Base-by-base conservation (phyloP, 495 filamentous ascomycete genomes). In the Echria macrotheca region DNA sequence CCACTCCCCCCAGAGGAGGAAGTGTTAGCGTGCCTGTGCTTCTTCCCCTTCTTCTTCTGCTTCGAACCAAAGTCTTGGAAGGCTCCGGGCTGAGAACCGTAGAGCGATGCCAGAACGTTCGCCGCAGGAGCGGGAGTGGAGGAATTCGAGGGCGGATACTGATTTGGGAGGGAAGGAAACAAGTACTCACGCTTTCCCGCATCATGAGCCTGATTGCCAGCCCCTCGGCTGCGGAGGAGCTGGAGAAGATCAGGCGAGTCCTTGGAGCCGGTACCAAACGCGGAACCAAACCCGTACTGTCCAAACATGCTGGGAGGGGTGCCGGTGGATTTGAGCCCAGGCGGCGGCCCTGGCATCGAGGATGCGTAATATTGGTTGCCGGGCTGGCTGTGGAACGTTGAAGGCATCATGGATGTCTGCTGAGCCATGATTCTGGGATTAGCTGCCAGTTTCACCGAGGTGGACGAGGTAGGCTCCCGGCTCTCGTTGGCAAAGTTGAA, bases 21-120 rank as follows among this genome's bases (percentile, higher is more conserved):
- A 91, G 90, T 95, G 87, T 95, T 94, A 93, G 90, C 90, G 85
- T 95, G 89, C 84, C 89, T 94, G 76, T 94, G 89, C 86, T 94
- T 93, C 83, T 94, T 95, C 81, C 87, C 89, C 86, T 95, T 95
- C 87, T 95, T 95, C 87, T 93, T 95, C 82, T 90, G 86, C 84
- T 95, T 95, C 76, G 83, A 80, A 72, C 82, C 85, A 77, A 82
- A 81, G 66, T 90, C 88, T 78, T 87, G 83, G 75, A 82, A 83
- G 71, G 79, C 76, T 75, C 86, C 86, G 75, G 84, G 69, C 79
- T 86, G 88, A 68, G 83, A 70, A 76, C 85, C 86, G 78, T 90
- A 91, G 81, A 89, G 87, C 81, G 85, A 85, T 83, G 78, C 82
- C 70, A 89, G 75, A 77, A 87, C 83, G 79, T 81, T 83, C 76